Percentiles rank a stretch among this genome's conserved stretches.
Conservation (phyloP, 1,284 basidiomycete species). For the Apiotrichum brassicae region DNA sequence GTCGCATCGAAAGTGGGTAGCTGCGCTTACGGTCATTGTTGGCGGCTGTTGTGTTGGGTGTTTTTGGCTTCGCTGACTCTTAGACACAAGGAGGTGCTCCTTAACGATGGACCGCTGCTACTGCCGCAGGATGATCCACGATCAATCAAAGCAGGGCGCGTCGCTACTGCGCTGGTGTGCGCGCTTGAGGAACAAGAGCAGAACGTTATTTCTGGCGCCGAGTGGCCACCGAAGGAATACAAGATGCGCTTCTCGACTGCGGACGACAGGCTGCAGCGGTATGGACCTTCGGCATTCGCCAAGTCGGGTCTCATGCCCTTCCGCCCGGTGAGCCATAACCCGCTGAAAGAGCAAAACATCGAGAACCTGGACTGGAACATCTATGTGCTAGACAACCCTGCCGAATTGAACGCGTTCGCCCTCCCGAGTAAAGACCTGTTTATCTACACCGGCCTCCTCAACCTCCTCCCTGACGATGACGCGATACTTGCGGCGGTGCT, state of each 20-base stretch:
- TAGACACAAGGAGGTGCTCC: constrained; percentile 48
- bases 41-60: too few relatives aligned
- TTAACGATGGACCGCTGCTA: constrained; percentile 46
- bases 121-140: constrained; percentile 45
- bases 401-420: constrained; percentile 50
- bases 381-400: constrained; percentile 49
- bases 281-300: constrained; percentile 44
- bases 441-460: constrained; percentile 51
- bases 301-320: constrained; percentile 43
- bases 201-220: constrained; percentile 44
- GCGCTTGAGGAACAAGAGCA: constrained; percentile 47
- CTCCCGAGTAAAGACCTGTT: constrained; percentile 52
- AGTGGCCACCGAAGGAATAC: constrained; percentile 42
- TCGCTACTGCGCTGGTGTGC: constrained; percentile 41
- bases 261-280: constrained; percentile 15
- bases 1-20: constrained; percentile 47
- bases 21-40: too few relatives aligned
- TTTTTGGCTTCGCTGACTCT: neutral
- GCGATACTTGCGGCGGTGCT: constrained; percentile 50
- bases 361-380: constrained; percentile 49
- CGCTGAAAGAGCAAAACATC: constrained; percentile 44
- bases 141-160: constrained; percentile 40
- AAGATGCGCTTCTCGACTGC: constrained; percentile 32
- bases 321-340: constrained; percentile 45
- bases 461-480: constrained; percentile 47